Conservation (phyloP, 345 rosid genomes). For the Acer negundo region DNA sequence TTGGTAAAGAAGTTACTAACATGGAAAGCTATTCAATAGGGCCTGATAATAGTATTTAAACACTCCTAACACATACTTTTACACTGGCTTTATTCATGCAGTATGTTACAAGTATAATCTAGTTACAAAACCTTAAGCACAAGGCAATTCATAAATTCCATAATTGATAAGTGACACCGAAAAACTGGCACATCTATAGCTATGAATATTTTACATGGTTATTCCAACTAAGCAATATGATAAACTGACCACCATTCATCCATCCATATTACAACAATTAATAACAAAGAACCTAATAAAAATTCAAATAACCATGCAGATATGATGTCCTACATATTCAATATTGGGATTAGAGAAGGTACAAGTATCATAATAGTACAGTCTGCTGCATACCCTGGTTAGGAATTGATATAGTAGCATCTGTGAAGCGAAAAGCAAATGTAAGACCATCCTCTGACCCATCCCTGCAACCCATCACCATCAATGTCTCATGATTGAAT, state of each 20-base stretch:
- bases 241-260: neutral
- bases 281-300: neutral
- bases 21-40: neutral
- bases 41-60: neutral
- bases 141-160: neutral
- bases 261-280: neutral
- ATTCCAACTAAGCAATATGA: neutral
- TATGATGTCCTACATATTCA: neutral
- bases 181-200: neutral
- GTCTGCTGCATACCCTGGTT: conserved; percentile 73
- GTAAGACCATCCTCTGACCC: conserved; percentile 89
- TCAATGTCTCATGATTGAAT: conserved; percentile 27
- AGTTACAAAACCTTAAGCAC: neutral
- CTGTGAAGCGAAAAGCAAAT: conserved; percentile 96
- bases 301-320: neutral
- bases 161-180: neutral
- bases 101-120: neutral
- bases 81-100: neutral
- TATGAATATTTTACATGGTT: neutral
- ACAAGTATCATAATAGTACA: conserved; percentile 14
- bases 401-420: conserved; percentile 70
- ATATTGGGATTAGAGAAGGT: neutral
- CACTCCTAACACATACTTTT: neutral
- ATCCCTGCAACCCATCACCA: conserved; percentile 58
- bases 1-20: neutral